Conservation (phyloP, 805 yeast genomes). For the Saccharomycopsis capsularis region DNA sequence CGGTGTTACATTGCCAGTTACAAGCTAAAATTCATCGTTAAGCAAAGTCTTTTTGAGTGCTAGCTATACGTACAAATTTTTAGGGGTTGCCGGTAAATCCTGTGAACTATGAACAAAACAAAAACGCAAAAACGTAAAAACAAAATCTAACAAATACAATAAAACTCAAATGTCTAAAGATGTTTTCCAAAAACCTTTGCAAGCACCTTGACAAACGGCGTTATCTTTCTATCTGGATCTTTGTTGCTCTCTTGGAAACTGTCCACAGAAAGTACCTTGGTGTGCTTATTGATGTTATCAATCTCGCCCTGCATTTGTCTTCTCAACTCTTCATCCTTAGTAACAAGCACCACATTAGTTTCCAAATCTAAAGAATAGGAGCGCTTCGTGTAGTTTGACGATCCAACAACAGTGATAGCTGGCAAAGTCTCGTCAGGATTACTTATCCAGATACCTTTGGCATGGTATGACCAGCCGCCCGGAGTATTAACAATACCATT, state of each 20-base stretch:
- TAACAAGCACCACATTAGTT: conserved; percentile 73
- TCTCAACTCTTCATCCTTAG: conserved; percentile 57
- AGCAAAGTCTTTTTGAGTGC: too few species aligned
- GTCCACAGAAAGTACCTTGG: conserved; percentile 45
- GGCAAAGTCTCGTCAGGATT: conserved; percentile 54
- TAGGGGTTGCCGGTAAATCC: too few species aligned
- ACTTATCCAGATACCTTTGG: conserved; percentile 87
- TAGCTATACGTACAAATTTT: too few species aligned
- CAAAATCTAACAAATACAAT: too few species aligned
- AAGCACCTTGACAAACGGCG: conserved; percentile 58
- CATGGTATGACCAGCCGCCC: conserved; percentile 96
- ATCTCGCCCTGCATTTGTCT: conserved; percentile 54
- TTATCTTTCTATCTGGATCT: conserved; percentile 53
- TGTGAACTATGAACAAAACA: too few species aligned
- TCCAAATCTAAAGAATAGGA: conserved; percentile 86
- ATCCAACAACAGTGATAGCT: conserved; percentile 75
- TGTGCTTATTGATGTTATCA: conserved; percentile 46
- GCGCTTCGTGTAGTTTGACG: conserved; percentile 87
- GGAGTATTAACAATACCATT: conserved; percentile 75
- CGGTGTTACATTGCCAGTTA: too few species aligned
- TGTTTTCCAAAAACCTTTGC: conserved; percentile 56
- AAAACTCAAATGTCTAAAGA: too few species aligned
- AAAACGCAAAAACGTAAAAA: too few species aligned
- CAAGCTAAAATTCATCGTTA: too few species aligned
- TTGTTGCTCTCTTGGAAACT: conserved; percentile 47